Evolutionary conservation across 306 rosid species (phyloP).

Genomic region (Ceratonia siliqua): DNA sequence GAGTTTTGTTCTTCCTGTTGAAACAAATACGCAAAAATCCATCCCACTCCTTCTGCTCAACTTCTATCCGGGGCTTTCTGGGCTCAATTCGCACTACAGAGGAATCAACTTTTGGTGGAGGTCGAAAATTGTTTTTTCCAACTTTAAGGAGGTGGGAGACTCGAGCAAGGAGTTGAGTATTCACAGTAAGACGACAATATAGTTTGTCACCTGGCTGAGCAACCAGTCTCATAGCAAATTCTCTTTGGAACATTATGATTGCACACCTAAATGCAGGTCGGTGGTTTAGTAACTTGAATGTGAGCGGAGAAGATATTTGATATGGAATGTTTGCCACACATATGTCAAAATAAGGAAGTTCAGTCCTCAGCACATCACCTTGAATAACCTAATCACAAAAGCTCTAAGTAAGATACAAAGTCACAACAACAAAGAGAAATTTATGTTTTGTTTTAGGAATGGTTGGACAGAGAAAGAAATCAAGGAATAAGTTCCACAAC

Average conservation of each 20-base stretch:
- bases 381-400: conserved; percentile 60
- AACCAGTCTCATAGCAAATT: conserved; percentile 90
- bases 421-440: conserved; percentile 1
- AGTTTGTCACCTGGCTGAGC: conserved; percentile 96
- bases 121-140: conserved; percentile 88
- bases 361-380: conserved; percentile 85
- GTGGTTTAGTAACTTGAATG: conserved; percentile 83
- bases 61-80: conserved; percentile 69
- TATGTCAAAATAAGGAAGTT: conserved; percentile 88
- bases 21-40: conserved; percentile 84
- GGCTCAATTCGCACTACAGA: conserved; percentile 91
- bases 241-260: conserved; percentile 92
- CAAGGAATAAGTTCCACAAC: background rate
- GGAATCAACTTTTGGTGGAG: conserved; percentile 93
- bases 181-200: conserved; percentile 87
- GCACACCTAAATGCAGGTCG: conserved; percentile 85
- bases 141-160: conserved; percentile 92
- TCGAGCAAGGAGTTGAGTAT: conserved; percentile 80
- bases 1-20: conserved; percentile 90
- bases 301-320: conserved; percentile 96
- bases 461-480: background rate
- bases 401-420: background rate
- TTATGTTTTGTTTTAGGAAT: background rate
- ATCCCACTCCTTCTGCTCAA: conserved; percentile 89
- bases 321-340: conserved; percentile 95